These are phyloP conservation scores for Discostella stelligera DNA, from an alignment of 352 stramenopile species.

Conservation along the genomic window DNA sequence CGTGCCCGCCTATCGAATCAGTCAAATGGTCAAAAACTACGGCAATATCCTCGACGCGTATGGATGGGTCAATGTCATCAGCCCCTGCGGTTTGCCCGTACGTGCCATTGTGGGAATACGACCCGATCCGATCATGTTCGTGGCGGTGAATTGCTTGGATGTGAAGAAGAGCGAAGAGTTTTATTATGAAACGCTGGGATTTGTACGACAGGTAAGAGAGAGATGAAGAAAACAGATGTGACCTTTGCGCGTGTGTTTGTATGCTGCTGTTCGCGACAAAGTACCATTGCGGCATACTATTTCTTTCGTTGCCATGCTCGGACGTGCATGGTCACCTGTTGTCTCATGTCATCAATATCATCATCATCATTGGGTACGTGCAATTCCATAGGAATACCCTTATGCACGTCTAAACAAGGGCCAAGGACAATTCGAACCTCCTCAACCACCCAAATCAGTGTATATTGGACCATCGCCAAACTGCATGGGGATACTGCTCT, in stretches of 20 bases:
- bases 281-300: too few relatives aligned
- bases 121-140: constrained; percentile 80
- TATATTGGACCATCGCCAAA: constrained; percentile 72
- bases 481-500: constrained; percentile 77
- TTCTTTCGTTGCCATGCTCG: too few relatives aligned
- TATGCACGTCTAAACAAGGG: constrained; percentile 70
- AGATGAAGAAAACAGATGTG: background rate
- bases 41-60: constrained; percentile 79
- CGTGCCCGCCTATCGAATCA: constrained; percentile 77
- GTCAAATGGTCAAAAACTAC: constrained; percentile 72
- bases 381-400: constrained; percentile 48
- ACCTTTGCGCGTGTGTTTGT: background rate
- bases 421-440: constrained; percentile 74
- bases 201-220: constrained; percentile 57
- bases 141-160: constrained; percentile 72
- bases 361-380: background rate
- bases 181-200: constrained; percentile 68
- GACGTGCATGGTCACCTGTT: too few relatives aligned
- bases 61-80: constrained; percentile 75
- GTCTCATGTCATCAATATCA: constrained; percentile 3
- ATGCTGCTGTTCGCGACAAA: background rate
- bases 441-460: constrained; percentile 60
- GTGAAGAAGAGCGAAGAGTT: constrained; percentile 65
- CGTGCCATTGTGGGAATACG: constrained; percentile 72
- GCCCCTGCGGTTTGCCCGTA: constrained; percentile 67